These are phyloP conservation scores for Exophiala sp. DNA, from an alignment of 2,329 filamentous ascomycete genomes.

Conservation along the genomic window DNA sequence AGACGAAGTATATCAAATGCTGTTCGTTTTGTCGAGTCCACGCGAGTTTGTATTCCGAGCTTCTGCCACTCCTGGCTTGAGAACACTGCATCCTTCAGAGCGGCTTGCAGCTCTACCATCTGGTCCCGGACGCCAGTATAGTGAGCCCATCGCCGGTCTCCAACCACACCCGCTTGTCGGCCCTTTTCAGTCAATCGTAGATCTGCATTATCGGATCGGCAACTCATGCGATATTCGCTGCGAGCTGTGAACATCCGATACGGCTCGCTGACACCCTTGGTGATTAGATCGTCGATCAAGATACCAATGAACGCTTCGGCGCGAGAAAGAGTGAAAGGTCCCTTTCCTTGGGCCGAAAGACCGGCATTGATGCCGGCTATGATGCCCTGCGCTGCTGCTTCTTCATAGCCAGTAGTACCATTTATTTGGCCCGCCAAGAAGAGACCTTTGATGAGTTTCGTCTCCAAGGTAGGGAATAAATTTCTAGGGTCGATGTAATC, in stretches of 20 bases:
- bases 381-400: constrained; percentile 89
- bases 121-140: constrained; percentile 62
- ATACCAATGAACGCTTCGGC: constrained; percentile 95
- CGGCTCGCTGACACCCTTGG: constrained; percentile 92
- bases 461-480: constrained; percentile 83
- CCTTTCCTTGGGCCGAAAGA: constrained; percentile 62
- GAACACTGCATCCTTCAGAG: constrained; percentile 55
- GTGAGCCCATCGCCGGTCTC: constrained; percentile 67
- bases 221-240: constrained; percentile 89
- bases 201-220: constrained; percentile 91
- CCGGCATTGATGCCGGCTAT: constrained; percentile 92
- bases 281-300: constrained; percentile 97
- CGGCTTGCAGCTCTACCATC: constrained; percentile 58
- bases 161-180: constrained; percentile 67
- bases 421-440: constrained; percentile 97
- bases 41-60: constrained; percentile 62
- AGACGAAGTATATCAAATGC: constrained; percentile 76
- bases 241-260: constrained; percentile 98
- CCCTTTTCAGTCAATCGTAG: constrained; percentile 74
- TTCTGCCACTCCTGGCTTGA: constrained; percentile 61
- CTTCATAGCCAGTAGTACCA: constrained; percentile 95
- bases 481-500: constrained; percentile 95
- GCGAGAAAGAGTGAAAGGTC: constrained; percentile 63
- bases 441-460: constrained; percentile 80
- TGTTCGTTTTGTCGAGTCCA: constrained; percentile 60